Conservation (phyloP, 257 asterid genomes). For the Fraxinus cuspidata region DNA sequence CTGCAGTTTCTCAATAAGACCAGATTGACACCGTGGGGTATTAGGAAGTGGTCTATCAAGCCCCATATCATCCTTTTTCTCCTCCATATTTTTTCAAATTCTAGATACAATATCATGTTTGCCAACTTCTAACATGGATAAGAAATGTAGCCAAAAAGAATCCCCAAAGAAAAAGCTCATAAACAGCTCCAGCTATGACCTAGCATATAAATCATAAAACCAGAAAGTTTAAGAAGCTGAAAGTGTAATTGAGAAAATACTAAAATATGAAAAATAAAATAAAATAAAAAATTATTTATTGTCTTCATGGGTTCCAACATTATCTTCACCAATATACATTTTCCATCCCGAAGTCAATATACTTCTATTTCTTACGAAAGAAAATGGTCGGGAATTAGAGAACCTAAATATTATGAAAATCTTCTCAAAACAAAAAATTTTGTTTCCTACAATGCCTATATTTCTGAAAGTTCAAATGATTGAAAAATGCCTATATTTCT, state of each 20-base stretch:
- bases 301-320: slow-evolving; percentile 9
- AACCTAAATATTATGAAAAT: background rate
- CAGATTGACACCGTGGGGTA: slow-evolving; percentile 70
- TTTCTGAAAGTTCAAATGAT: background rate
- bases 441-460: background rate
- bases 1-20: slow-evolving; percentile 58
- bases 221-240: slow-evolving; percentile 25
- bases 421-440: background rate
- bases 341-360: background rate
- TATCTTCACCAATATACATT: slow-evolving; percentile 1
- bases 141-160: slow-evolving; percentile 42
- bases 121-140: slow-evolving; percentile 41
- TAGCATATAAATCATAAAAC: slow-evolving; percentile 21
- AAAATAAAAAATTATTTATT: background rate
- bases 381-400: background rate
- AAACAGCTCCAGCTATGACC: slow-evolving; percentile 41
- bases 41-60: slow-evolving; percentile 46
- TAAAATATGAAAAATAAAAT: background rate
- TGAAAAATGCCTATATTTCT: background rate
- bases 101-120: slow-evolving; percentile 49
- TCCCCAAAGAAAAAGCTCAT: slow-evolving; percentile 32
- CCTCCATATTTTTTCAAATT: slow-evolving; percentile 69
- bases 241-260: slow-evolving; percentile 13
- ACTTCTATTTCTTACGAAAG: background rate
- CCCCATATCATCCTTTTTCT: slow-evolving; percentile 46